Percentiles rank a stretch among this genome's conserved stretches.
phyloP scores from a whole-genome alignment of 176 grass and related monocot genomes.

The Rhipidocladum racemiflorum region DNA sequence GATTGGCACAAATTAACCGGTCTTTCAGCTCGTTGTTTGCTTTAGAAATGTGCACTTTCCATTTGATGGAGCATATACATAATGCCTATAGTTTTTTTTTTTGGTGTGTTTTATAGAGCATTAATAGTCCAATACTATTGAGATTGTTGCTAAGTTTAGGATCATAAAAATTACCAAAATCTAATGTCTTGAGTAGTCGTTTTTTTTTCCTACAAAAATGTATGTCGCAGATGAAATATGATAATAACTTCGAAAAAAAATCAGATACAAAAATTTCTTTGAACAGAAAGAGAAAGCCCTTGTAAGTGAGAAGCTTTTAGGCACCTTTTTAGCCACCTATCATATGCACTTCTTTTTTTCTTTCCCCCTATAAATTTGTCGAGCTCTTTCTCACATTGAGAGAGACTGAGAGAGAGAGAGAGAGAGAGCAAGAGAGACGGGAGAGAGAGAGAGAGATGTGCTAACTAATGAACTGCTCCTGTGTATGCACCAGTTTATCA shows the following conservation, averaged over 20 bases:
- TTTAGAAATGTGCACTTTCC: background rate
- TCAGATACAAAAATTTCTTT: background rate
- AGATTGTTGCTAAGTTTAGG: background rate
- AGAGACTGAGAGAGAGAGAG: background rate
- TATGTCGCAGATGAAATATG: background rate
- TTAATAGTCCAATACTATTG: background rate
- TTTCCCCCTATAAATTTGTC: slow-evolving; percentile 45
- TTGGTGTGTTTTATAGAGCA: background rate
- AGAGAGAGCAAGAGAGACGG: background rate
- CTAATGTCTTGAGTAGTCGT: background rate
- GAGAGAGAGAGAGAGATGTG: slow-evolving; percentile 12
- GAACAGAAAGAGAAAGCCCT: slow-evolving; percentile 3
- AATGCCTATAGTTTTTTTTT: background rate
- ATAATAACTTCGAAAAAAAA: background rate
- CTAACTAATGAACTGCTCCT: slow-evolving; percentile 36
- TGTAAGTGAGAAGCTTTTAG: slow-evolving; percentile 30
- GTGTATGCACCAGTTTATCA: slow-evolving; percentile 6
- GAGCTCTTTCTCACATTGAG: slow-evolving; percentile 22
- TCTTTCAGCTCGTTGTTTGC: background rate
- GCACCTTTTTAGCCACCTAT: slow-evolving; percentile 43
- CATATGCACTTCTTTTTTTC: background rate
- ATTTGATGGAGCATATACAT: background rate
- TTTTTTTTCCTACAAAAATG: background rate
- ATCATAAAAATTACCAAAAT: background rate
- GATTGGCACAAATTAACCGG: background rate